Conservation (phyloP, 2,329 filamentous ascomycete species). For the Dactylonectria macrodidyma region DNA sequence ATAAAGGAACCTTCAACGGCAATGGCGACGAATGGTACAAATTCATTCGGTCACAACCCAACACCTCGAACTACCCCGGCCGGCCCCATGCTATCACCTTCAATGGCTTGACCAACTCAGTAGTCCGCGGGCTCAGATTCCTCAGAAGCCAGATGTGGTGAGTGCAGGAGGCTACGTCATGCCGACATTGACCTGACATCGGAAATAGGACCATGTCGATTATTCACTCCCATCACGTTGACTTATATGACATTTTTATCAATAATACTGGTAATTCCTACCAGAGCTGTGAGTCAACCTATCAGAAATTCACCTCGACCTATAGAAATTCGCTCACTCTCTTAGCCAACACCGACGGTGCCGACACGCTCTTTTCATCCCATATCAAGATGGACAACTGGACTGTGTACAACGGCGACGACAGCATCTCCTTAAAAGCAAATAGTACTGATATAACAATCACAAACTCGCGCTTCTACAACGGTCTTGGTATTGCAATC, state of each 20-base stretch:
- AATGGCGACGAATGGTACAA: conserved; percentile 9
- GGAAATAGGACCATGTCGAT: not conserved
- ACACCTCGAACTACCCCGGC: conserved; percentile 6
- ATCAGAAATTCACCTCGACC: not conserved
- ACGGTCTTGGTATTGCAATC: conserved; percentile 5
- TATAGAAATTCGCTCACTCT: not conserved
- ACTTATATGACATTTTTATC: not conserved
- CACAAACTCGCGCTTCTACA: conserved; percentile 2
- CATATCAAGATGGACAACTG: not conserved
- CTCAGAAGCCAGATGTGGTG: conserved; percentile 14
- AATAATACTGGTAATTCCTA: conserved; percentile 4
- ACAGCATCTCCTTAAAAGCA: conserved; percentile 4
- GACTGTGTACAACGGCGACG: conserved; percentile 3
- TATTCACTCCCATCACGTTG: conserved; percentile 10
- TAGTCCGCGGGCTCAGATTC: not conserved
- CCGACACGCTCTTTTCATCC: conserved; percentile 2
- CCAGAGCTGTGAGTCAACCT: not conserved
- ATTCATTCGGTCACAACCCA: not conserved
- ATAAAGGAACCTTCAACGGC: conserved; percentile 3
- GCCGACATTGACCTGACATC: not conserved
- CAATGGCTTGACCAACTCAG: not conserved
- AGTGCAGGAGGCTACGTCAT: not conserved
- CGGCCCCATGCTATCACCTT: conserved; percentile 2
- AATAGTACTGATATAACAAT: conserved; percentile 8
- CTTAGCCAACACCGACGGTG: conserved; percentile 4